These are phyloP conservation scores for Musa itinerans DNA, from an alignment of 176 grass and related monocot genomes.

Conservation along the genomic window DNA sequence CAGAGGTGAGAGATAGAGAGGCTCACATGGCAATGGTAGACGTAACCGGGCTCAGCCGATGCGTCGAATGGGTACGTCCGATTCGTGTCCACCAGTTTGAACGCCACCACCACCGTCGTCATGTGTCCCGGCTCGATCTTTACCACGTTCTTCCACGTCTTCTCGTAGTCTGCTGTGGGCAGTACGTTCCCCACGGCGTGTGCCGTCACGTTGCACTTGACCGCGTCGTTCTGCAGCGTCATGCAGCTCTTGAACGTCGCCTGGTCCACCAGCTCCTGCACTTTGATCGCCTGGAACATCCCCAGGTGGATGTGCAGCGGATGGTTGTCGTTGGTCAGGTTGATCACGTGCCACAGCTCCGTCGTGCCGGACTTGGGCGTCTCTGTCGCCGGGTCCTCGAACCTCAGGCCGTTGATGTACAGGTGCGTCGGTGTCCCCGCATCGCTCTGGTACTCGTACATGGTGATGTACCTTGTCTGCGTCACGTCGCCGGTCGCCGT, in stretches of 20 bases:
- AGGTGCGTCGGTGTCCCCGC: constrained; percentile 40
- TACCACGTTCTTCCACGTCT: constrained; percentile 65
- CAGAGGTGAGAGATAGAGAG: too few relatives aligned
- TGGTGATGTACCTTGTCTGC: constrained; percentile 33
- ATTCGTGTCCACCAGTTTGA: constrained; percentile 41
- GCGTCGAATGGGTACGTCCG: constrained; percentile 62
- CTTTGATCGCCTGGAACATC: constrained; percentile 33
- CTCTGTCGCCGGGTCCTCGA: constrained; percentile 61
- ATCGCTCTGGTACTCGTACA: constrained; percentile 59
- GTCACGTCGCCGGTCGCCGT: constrained; percentile 5
- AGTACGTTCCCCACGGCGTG: constrained; percentile 37
- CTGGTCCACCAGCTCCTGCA: constrained; percentile 10
- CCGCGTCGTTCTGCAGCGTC: constrained; percentile 43
- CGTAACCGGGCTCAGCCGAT: constrained; percentile 63
- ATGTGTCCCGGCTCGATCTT: constrained; percentile 45
- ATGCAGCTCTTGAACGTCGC: constrained; percentile 36
- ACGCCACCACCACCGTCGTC: constrained; percentile 55
- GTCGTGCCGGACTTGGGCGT: constrained; percentile 38
- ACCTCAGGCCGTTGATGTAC: constrained; percentile 64
- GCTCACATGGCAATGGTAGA: constrained; percentile 72
- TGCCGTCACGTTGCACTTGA: constrained; percentile 26
- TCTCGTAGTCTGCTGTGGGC: constrained; percentile 42
- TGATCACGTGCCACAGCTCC: constrained; percentile 78
- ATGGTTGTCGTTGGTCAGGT: constrained; percentile 69
- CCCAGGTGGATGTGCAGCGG: constrained; percentile 69